Evolutionary conservation across 306 rosid species (phyloP).

Genomic region (Trifolium pratense): DNA sequence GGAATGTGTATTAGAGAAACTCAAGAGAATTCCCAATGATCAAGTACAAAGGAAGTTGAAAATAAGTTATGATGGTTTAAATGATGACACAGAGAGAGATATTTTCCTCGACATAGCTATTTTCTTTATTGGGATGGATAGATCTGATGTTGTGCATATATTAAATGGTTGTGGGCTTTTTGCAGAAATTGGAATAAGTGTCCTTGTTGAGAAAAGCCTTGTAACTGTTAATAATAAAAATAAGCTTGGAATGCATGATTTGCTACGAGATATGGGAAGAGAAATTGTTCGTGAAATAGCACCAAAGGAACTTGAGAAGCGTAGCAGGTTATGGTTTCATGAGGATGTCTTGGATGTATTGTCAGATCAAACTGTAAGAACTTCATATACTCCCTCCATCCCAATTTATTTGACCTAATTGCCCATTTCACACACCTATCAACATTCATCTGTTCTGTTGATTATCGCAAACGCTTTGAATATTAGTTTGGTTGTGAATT

Average conservation of each 20-base stretch:
- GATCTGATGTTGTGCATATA: background rate
- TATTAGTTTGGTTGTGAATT: background rate
- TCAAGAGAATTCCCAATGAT: conserved; percentile 17
- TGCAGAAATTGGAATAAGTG: conserved; percentile 11
- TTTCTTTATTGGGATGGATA: conserved; percentile 22
- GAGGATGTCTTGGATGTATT: conserved; percentile 3
- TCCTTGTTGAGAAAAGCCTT: conserved; percentile 16
- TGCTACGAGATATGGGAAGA: conserved; percentile 1
- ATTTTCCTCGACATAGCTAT: conserved; percentile 11
- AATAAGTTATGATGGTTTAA: conserved; percentile 16
- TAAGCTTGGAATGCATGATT: conserved; percentile 19
- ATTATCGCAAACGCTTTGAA: background rate
- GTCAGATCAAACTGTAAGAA: background rate
- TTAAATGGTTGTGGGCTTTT: conserved; percentile 14
- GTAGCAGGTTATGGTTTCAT: conserved; percentile 15
- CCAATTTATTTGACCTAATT: too few species aligned
- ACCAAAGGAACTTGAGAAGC: background rate
- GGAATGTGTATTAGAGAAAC: conserved; percentile 6
- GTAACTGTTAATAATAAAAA: conserved; percentile 5
- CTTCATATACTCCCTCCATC: too few species aligned
- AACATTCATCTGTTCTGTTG: background rate
- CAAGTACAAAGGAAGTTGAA: background rate
- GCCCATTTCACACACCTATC: too few species aligned
- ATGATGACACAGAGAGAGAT: background rate
- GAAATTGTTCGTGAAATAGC: background rate